Evolutionary conservation across 257 asterid species (phyloP).

Genomic region (Cruciata laevipes): DNA sequence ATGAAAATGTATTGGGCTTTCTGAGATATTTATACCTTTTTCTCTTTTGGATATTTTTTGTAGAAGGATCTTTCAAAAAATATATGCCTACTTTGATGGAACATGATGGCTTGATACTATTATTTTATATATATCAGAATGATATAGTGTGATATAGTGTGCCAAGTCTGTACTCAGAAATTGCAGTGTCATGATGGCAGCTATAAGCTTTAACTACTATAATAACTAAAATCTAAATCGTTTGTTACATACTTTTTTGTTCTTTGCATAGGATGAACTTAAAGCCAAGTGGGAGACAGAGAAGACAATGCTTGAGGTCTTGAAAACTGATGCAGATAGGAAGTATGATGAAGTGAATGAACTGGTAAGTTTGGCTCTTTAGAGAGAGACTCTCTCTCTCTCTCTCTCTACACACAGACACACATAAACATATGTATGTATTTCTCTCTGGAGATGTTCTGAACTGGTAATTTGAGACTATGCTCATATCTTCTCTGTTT

Average conservation of each 20-base stretch:
- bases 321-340: slow-evolving; percentile 66
- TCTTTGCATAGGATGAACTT: slow-evolving; percentile 49
- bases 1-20: slow-evolving; percentile 29
- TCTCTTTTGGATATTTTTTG: not conserved
- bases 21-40: not conserved
- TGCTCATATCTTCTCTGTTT: not conserved
- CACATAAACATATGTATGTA: not conserved
- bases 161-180: not conserved
- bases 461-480: too few relatives aligned
- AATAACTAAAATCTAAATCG: not conserved
- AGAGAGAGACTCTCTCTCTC: not conserved
- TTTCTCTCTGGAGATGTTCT: not conserved
- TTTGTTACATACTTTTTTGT: slow-evolving; percentile 9
- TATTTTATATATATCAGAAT: not conserved
- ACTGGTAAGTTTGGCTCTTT: slow-evolving; percentile 26
- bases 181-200: not conserved
- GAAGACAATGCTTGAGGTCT: slow-evolving; percentile 55
- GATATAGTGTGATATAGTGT: not conserved
- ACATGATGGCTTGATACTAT: not conserved
- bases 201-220: not conserved
- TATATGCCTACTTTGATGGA: not conserved
- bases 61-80: not conserved
- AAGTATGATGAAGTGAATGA: slow-evolving; percentile 68
- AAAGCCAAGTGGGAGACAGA: slow-evolving; percentile 76
- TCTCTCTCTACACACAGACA: not conserved